phyloP scores from a whole-genome alignment of 2,329 filamentous ascomycete genomes.

The Aspergillus sojae region DNA sequence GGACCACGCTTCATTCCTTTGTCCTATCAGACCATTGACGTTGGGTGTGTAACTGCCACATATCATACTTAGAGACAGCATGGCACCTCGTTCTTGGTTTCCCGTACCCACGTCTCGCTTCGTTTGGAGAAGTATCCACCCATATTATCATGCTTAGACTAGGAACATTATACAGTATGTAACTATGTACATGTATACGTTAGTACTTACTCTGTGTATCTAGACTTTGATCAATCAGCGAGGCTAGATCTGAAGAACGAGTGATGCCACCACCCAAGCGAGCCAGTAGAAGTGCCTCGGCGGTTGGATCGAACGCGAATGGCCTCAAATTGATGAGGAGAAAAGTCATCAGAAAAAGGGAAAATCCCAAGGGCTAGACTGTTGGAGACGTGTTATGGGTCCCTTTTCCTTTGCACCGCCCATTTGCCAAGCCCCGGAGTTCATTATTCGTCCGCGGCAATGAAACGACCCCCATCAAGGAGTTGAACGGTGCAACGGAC shows the following conservation, averaged over 20 bases:
- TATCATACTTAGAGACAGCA: background rate
- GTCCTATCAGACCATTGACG: background rate
- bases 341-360: background rate
- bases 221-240: background rate
- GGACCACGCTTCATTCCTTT: background rate
- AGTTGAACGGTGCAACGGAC: background rate
- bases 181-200: background rate
- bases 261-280: background rate
- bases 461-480: conserved; percentile 3
- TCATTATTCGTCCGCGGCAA: background rate
- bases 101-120: background rate
- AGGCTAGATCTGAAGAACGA: background rate
- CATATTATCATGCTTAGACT: background rate
- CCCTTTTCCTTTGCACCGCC: conserved; percentile 9
- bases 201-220: background rate
- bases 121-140: background rate
- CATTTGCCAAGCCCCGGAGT: conserved; percentile 9
- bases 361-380: conserved; percentile 3
- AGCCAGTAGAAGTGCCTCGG: background rate
- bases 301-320: too few species aligned
- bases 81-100: background rate
- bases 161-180: background rate
- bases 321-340: background rate
- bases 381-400: conserved; percentile 1
- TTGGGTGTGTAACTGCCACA: background rate